These are phyloP conservation scores for Sugiyamaella lignohabitans DNA, from an alignment of 805 yeast species.

Conservation along the genomic window DNA sequence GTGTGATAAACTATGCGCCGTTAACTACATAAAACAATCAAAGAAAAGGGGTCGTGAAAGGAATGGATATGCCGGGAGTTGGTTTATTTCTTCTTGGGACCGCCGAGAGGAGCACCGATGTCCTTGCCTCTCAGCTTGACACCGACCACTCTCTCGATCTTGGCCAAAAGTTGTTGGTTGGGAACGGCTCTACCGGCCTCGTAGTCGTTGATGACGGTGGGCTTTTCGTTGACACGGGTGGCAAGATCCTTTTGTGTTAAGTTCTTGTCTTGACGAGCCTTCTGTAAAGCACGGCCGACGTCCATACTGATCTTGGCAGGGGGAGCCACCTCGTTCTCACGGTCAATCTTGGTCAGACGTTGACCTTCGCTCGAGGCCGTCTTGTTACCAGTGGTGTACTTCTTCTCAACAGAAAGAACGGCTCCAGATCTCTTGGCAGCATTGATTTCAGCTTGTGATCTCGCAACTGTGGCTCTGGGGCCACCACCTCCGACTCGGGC, in stretches of 20 bases:
- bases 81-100: constrained; percentile 36
- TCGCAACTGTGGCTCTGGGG: constrained; percentile 79
- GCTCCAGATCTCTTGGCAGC: constrained; percentile 92
- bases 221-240: constrained; percentile 91
- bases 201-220: constrained; percentile 89
- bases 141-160: constrained; percentile 90
- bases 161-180: constrained; percentile 87
- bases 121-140: constrained; percentile 93
- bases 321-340: constrained; percentile 87
- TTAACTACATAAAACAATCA: too few species aligned
- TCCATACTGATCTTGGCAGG: constrained; percentile 77
- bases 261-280: constrained; percentile 81
- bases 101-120: constrained; percentile 78
- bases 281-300: constrained; percentile 83
- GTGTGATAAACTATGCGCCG: too few species aligned
- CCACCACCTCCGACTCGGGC: constrained; percentile 86
- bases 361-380: constrained; percentile 82
- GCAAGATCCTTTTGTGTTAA: constrained; percentile 95
- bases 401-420: constrained; percentile 88
- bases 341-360: constrained; percentile 85
- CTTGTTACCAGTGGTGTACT: constrained; percentile 66
- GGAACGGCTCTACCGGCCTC: constrained; percentile 97
- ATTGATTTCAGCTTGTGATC: constrained; percentile 69
- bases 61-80: too few species aligned
- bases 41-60: too few species aligned